Base-by-base conservation (phyloP, 257 asterid species). In the Paulownia fortunei region DNA sequence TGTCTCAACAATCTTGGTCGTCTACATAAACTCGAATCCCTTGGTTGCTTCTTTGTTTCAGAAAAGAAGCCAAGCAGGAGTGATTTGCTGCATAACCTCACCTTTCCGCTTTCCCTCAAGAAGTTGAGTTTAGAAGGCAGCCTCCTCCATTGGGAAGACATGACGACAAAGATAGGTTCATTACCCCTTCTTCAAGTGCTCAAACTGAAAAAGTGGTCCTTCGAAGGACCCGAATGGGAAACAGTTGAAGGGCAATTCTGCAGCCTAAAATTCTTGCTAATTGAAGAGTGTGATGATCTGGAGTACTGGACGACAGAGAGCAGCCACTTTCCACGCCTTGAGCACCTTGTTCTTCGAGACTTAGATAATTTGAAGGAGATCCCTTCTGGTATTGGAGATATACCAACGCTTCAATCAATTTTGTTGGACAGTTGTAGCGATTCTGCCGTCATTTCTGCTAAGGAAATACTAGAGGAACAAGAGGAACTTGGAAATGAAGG, bases 281-380 rank as follows among this genome's bases (percentile, higher is more conserved):
- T 77, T 19, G 3, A 0, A 0, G 0, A 0, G 1, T 60, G 59
- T 23, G 0, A 1, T 4, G 8, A 19, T 47, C 72, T 61, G 15
- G 12, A 32, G 10, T 4, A 11, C 2, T 71, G 78, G 82, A 49
- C 1, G 18, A 24, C 60, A 2, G 78, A 70, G 2, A 49, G 55
- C 36, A 15, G 44, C 58, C 76, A 80, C 49, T 76, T 83, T 30
- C 87, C 81, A 3, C 11, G 73, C 66, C 87, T 83, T 41, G 81
- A 83, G 49, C 58, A 46, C 19, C 71, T 83, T 54, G n/a, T 59
- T 7, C 61, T 76, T 37, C 0, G 0, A 0, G 0, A 2, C 0
- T n/a, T 76, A 13, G 0, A 2, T 0, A 24, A 60, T 16, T 15
- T 83, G 52, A 11, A 39, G 70, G 78, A 72, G 82, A 72, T 83